Evolutionary conservation across 495 filamentous ascomycete genomes (phyloP), one percentile per base, ranked within the genome.

Genomic region (Barbatosphaeria neglecta): DNA sequence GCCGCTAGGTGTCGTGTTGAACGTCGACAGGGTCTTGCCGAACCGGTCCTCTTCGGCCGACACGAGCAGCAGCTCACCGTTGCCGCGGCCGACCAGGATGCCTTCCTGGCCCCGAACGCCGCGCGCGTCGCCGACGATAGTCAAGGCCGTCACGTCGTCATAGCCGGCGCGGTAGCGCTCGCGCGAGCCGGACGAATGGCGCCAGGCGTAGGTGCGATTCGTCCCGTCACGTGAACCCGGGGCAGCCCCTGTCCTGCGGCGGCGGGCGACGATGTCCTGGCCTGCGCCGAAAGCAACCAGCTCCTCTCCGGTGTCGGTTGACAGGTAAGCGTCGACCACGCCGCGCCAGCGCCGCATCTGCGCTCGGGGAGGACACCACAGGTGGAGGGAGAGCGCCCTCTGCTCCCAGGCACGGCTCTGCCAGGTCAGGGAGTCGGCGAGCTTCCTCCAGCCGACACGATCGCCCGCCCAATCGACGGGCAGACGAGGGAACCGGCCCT

Each of bases 261-360:
- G 44, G 17, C 68, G 44, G 1, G 52, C 67, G 5, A 66, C 55
- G 4, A 70, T 44, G 28, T 72, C 62, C 44, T 74, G 65, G 2
- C 70, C 70, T 1, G 68, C 63, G 10, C 70, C 70, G 62, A 64
- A 69, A 1, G 65, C 58, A 1, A 72, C 55, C 17, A 72, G 28
- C 50, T 74, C 68, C 18, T 41, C 39, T 24, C 39, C 20, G 15
- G 19, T n/a, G 4, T n/a, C 39, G 9, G 39, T 22, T 1, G 20
- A n/a, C 13, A 41, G 11, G 20, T 24, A 10, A 13, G 39, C 39
- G 7, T 22, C 17, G 4, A 41, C 20, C 10, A 22, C 39, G 10
- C 20, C 20, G 19, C n/a, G 22, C 20, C 23, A 41, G 19, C 15
- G 22, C 19, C 10, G 19, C 9, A 13, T 15, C 2, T 22, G 20